Conservation (phyloP, 148 eudicot genomes). For the Camellia granthamiana region DNA sequence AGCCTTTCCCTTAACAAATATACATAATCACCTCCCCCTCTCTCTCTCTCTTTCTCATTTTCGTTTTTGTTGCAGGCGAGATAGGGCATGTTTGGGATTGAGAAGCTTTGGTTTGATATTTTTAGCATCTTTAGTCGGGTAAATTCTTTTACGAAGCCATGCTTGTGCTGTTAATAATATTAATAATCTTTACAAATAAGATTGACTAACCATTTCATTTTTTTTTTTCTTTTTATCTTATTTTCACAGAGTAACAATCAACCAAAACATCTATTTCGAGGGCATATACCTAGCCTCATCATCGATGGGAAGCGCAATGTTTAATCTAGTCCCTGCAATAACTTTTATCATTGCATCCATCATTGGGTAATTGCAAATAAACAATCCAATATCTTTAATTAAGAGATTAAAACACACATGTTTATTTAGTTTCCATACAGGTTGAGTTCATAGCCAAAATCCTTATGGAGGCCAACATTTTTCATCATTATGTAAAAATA, state of each 20-base stretch:
- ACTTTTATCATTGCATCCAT: constrained; percentile 56
- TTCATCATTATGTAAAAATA: too few species aligned
- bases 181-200: too few species aligned
- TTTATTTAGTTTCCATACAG: too few species aligned
- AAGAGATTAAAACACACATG: too few species aligned
- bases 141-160: background rate
- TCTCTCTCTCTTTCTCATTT: constrained; percentile 15
- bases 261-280: constrained; percentile 50
- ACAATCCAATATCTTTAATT: background rate
- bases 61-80: constrained; percentile 55
- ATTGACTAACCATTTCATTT: background rate
- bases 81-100: constrained; percentile 46
- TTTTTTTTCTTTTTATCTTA: background rate
- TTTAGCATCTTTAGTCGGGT: constrained; percentile 66
- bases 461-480: too few species aligned
- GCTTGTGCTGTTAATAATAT: too few species aligned
- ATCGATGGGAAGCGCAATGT: constrained; percentile 55
- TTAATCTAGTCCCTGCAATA: constrained; percentile 58
- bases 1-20: too few species aligned
- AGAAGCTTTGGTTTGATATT: constrained; percentile 62
- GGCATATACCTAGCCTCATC: constrained; percentile 69
- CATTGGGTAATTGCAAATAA: constrained; percentile 39
- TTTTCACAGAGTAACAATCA: constrained; percentile 42
- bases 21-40: background rate
- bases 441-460: too few species aligned